Percentiles rank a stretch among this genome's conserved stretches.
Evolutionary conservation across 2,329 filamentous ascomycete species (phyloP).

Genomic region (Venturiaceae sp.): DNA sequence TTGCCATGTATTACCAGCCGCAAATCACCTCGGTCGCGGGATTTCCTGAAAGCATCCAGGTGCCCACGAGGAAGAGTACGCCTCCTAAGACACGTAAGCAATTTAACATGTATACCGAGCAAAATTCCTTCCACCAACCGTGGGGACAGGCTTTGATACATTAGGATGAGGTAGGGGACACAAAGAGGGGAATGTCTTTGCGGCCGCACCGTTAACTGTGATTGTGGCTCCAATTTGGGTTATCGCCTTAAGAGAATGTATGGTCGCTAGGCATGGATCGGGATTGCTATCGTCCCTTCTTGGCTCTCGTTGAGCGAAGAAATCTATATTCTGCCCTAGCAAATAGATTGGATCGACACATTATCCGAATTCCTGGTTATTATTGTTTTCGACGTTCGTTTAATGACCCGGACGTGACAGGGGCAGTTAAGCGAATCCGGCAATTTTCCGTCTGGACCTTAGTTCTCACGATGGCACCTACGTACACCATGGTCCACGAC

Average conservation of each 20-base stretch:
- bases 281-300: no score
- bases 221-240: background rate
- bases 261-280: no score
- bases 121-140: background rate
- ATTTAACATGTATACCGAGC: background rate
- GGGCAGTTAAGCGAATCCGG: background rate
- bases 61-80: background rate
- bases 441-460: background rate
- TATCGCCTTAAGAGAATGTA: no score
- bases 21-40: background rate
- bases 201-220: no score
- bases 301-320: no score
- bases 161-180: background rate
- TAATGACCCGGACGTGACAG: background rate
- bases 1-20: background rate
- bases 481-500: background rate
- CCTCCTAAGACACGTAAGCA: background rate
- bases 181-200: no score
- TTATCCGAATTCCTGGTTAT: background rate
- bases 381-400: background rate
- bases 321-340: no score
- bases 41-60: background rate
- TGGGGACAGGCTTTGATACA: background rate
- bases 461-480: background rate
- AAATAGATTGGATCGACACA: background rate